Percentiles rank a stretch among this genome's conserved stretches.
These are phyloP conservation scores for Pelargonium cotyledonis DNA, from an alignment of 441 rosid genomes.

Conservation along the genomic window DNA sequence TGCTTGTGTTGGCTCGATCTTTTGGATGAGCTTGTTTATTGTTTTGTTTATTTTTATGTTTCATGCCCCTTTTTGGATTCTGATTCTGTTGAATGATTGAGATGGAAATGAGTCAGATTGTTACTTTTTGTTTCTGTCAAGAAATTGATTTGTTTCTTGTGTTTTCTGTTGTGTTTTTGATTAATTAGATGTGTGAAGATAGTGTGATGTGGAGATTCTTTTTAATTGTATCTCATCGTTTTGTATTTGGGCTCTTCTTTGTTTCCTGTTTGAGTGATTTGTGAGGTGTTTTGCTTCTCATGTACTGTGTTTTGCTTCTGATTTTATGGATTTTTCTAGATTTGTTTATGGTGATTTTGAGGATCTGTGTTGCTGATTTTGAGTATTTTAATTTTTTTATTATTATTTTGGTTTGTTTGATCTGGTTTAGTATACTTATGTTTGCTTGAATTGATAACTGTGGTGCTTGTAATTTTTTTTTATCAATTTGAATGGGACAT, in stretches of 20 bases:
- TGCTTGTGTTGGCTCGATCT: neutral
- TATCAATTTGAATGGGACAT: neutral
- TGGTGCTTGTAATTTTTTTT: neutral
- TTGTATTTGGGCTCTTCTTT: neutral
- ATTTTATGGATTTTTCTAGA: neutral
- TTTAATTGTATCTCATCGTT: neutral
- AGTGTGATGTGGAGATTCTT: neutral
- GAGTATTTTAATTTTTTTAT: neutral
- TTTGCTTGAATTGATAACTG: neutral
- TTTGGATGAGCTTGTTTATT: no score
- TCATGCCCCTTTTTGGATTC: neutral
- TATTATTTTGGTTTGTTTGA: neutral
- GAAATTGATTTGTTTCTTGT: neutral
- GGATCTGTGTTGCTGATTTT: no score
- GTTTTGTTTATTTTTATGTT: neutral
- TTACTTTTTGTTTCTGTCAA: neutral
- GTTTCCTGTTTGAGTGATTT: neutral
- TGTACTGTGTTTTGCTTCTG: neutral
- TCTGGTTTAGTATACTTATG: neutral
- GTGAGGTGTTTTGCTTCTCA: neutral
- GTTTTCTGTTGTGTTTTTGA: neutral
- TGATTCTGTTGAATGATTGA: neutral
- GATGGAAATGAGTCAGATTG: neutral
- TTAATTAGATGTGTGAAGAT: neutral
- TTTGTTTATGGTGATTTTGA: neutral